Conservation (phyloP, 2,329 filamentous ascomycete species). For the Curvularia sp. region DNA sequence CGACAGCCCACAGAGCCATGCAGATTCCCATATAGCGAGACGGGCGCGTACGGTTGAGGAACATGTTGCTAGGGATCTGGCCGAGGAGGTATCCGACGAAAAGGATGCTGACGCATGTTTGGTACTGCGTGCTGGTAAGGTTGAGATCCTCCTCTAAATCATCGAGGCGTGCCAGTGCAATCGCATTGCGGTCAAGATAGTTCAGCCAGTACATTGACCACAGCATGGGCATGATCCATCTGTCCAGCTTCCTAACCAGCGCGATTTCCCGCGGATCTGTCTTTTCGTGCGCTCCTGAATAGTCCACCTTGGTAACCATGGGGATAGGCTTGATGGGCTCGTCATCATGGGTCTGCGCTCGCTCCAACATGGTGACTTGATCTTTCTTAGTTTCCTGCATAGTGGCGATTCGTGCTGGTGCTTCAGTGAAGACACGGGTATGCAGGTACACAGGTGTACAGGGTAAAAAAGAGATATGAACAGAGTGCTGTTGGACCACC, state of each 20-base stretch:
- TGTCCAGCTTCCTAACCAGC: slow-evolving; percentile 43
- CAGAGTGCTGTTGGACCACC: slow-evolving; percentile 25
- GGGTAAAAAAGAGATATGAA: slow-evolving; percentile 8
- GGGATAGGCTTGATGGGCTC: slow-evolving; percentile 35
- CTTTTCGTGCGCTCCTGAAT: slow-evolving; percentile 47
- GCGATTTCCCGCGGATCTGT: slow-evolving; percentile 47
- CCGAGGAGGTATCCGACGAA: slow-evolving; percentile 47
- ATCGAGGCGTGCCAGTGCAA: slow-evolving; percentile 68
- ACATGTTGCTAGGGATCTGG: slow-evolving; percentile 50
- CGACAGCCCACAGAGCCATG: slow-evolving; percentile 54
- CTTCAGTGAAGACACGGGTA: background rate
- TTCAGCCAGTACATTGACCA: slow-evolving; percentile 36
- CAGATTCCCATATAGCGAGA: slow-evolving; percentile 35
- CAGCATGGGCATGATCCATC: slow-evolving; percentile 39
- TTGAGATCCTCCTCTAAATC: slow-evolving; percentile 66
- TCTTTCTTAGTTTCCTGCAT: slow-evolving; percentile 38
- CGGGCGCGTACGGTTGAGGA: slow-evolving; percentile 44
- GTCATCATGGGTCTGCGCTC: slow-evolving; percentile 31
- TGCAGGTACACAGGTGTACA: background rate
- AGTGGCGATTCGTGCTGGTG: background rate
- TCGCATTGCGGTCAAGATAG: slow-evolving; percentile 64
- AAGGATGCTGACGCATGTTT: slow-evolving; percentile 36
- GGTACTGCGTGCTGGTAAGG: slow-evolving; percentile 30
- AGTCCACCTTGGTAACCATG: slow-evolving; percentile 39
- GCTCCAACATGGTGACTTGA: slow-evolving; percentile 39